phyloP scores from a whole-genome alignment of 345 rosid genomes.

The Toxicodendron radicans region DNA sequence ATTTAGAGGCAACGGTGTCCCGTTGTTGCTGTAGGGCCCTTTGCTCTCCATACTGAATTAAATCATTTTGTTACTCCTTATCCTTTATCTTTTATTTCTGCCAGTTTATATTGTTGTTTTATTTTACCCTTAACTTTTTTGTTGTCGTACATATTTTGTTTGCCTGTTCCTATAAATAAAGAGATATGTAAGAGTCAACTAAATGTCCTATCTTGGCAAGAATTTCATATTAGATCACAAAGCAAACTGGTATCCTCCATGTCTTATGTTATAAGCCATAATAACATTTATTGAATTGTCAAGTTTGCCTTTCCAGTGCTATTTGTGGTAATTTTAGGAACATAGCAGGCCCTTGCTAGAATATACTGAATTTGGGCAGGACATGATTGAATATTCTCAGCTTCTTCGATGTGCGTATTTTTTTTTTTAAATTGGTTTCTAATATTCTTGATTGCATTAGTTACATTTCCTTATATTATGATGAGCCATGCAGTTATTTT shows the following conservation, averaged over 20 bases:
- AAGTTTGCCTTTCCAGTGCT: no score
- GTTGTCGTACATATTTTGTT: not conserved
- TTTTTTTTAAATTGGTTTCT: not conserved
- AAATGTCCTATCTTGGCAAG: not conserved
- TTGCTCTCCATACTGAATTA: not conserved
- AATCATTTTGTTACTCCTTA: not conserved
- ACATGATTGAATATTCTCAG: conserved; percentile 2
- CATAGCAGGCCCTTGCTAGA: not conserved
- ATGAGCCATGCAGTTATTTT: not conserved
- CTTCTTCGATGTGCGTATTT: not conserved
- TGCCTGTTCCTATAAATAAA: not conserved
- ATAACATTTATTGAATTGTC: not conserved
- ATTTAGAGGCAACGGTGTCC: not conserved
- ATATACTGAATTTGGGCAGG: not conserved
- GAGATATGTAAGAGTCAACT: not conserved
- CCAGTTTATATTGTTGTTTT: not conserved
- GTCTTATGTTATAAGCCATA: not conserved
- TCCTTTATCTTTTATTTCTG: not conserved
- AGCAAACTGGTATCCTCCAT: not conserved
- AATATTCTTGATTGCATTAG: not conserved
- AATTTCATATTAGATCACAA: not conserved
- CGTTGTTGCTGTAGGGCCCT: not conserved
- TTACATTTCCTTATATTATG: not conserved
- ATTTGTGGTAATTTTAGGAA: not conserved
- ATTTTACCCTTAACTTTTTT: not conserved